Evolutionary conservation across 768 basidiomycete genomes (phyloP).

Genomic region (Hypholoma fasciculare): DNA sequence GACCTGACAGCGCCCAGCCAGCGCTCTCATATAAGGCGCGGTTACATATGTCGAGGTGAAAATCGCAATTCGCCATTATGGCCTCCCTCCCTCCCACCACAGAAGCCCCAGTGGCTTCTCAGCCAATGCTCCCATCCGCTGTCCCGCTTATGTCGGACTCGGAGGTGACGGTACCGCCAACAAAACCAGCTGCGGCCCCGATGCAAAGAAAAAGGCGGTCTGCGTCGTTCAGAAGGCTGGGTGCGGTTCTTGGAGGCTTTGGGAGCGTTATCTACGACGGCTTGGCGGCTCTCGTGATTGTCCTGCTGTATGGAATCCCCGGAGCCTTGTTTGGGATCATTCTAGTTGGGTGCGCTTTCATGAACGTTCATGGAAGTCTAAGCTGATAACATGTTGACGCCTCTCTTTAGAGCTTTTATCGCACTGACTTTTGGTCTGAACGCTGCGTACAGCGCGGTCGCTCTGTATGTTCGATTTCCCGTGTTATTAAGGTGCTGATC

Average conservation of each 20-base stretch:
- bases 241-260: not conserved
- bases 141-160: too few species aligned
- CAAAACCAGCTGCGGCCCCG: too few species aligned
- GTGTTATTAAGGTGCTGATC: not conserved
- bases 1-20: too few species aligned
- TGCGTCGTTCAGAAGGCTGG: not conserved
- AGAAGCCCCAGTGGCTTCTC: too few species aligned
- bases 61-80: too few species aligned
- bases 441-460: not conserved
- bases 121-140: too few species aligned
- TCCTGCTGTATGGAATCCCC: not conserved
- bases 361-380: not conserved
- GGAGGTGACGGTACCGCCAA: too few species aligned
- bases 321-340: not conserved
- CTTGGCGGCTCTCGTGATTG: not conserved
- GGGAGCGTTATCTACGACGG: not conserved
- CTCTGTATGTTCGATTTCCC: not conserved
- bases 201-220: not conserved
- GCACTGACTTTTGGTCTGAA: not conserved
- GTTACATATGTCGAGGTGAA: too few species aligned
- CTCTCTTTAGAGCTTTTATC: not conserved
- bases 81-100: too few species aligned
- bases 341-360: not conserved
- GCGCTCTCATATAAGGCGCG: too few species aligned
- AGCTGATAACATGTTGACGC: not conserved